Conservation (phyloP, 495 filamentous ascomycete genomes). For the Saxophila tyrrhenica region DNA sequence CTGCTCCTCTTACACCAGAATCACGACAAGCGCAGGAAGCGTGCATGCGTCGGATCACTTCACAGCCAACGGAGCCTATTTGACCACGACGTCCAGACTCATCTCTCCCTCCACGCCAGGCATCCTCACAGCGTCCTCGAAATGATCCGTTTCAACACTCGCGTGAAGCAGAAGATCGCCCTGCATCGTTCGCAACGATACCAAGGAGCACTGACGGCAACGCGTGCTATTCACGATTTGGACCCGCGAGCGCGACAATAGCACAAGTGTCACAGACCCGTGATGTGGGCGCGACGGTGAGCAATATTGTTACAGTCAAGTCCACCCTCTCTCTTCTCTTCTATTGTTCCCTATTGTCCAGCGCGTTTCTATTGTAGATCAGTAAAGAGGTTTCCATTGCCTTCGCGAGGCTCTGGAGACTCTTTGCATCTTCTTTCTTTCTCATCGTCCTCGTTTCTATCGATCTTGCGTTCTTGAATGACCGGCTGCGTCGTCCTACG, state of each 20-base stretch:
- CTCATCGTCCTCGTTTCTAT: slow-evolving; percentile 1
- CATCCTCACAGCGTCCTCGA: background rate
- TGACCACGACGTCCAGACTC: background rate
- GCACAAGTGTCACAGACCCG: background rate
- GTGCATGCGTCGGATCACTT: background rate
- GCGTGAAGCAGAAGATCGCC: background rate
- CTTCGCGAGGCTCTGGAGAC: background rate
- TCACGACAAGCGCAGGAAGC: background rate
- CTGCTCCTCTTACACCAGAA: background rate
- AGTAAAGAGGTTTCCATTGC: background rate
- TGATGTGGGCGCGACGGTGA: background rate
- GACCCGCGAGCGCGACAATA: slow-evolving; percentile 3
- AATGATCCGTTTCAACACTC: slow-evolving; percentile 3
- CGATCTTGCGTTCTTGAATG: slow-evolving; percentile 7
- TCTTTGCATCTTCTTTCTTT: background rate
- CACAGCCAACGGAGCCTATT: background rate
- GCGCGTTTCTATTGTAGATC: slow-evolving; percentile 1
- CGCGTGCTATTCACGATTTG: slow-evolving; percentile 7
- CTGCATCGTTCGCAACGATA: slow-evolving; percentile 1
- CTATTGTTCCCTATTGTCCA: slow-evolving; percentile 1
- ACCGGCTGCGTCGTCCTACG: slow-evolving; percentile 5
- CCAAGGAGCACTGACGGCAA: background rate
- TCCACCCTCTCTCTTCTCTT: background rate
- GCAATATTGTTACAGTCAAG: background rate
- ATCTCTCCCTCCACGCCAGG: background rate